Evolutionary conservation across 1,139 yeast genomes (phyloP), one percentile per base, ranked within the genome.

Genomic region (Cylindricascospora bacillispora): DNA sequence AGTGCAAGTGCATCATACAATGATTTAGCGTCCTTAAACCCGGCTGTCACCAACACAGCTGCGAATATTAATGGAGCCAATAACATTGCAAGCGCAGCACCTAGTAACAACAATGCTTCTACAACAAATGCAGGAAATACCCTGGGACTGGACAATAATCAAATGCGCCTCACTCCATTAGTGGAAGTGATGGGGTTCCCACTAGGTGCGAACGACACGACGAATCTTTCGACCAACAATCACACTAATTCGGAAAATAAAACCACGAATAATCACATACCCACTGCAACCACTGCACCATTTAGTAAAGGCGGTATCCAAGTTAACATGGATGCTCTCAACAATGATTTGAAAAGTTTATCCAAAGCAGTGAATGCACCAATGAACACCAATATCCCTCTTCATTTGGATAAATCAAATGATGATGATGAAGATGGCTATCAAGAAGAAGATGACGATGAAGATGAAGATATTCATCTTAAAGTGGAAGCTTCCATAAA

Each of bases 381-480:
- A 31, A 30, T 15, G 34, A 18, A 10, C 21, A 18, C 10, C 21
- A 10, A 18, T 7, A 18, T 7, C 9, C 10, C 9, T 7, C 21
- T 18, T 18, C 21, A 7, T 10, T 18, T 10, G 21, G 29, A n/a
- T 38, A n/a, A n/a, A n/a, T n/a, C n/a, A n/a, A 32, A 4, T 15
- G 22, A 13, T 7, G 29, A 27, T n/a, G 43, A 37, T 12, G 52
- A 48, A 15, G 54, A 49, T 6, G 54, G 49, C 6, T 46, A 48
- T 25, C 47, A 48, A 27, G 53, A 50, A 25, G 53, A 49, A 15
- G 52, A 49, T 33, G 53, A 49, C 21, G 50, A 41, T 11, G 40
- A 36, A 17, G 31, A 35, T 2, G 17, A 21, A 15, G 24, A n/a
- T n/a, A n/a, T n/a, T n/a, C n/a, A 22, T 20, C 16, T 14, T 24